A percentile compares a stretch with the other conserved stretches of the same genome.
Evolutionary conservation across 345 rosid genomes (phyloP).

Genomic region (Barbarea vulgaris): DNA sequence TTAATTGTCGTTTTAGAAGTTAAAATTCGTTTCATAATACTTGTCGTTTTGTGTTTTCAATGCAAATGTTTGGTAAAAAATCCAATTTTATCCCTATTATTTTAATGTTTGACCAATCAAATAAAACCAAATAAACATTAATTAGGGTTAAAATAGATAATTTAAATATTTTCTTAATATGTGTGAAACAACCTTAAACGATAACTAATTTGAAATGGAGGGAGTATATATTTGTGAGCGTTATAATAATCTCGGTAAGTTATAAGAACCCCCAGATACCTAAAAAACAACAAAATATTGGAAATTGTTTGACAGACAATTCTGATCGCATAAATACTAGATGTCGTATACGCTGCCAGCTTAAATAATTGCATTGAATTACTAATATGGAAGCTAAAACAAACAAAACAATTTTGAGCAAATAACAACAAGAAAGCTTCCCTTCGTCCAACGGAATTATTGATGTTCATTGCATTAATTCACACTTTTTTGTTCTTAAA

Average conservation of each 20-base stretch:
- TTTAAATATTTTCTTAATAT: too few relatives aligned
- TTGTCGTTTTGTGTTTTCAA: too few relatives aligned
- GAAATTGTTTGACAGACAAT: constrained; percentile 35
- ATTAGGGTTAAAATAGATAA: too few relatives aligned
- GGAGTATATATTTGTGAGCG: too few relatives aligned
- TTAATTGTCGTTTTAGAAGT: too few relatives aligned
- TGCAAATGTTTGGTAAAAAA: too few relatives aligned
- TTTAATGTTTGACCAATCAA: too few relatives aligned
- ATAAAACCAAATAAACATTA: too few relatives aligned
- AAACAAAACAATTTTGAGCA: background rate
- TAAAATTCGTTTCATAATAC: too few relatives aligned
- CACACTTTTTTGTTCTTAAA: background rate
- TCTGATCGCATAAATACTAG: constrained; percentile 34
- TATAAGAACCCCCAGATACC: background rate
- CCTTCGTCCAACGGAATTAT: constrained; percentile 39
- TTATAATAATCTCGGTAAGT: background rate
- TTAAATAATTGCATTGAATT: constrained; percentile 25
- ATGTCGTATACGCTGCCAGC: constrained; percentile 35
- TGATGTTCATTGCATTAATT: constrained; percentile 32
- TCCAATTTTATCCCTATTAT: too few relatives aligned
- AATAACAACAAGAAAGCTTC: constrained; percentile 37
- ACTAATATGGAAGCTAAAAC: background rate
- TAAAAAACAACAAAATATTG: constrained; percentile 26
- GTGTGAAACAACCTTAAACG: too few relatives aligned
- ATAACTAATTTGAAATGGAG: too few relatives aligned